Base-by-base conservation (phyloP, 305 asterid species). In the Fraxinus angustifolia region DNA sequence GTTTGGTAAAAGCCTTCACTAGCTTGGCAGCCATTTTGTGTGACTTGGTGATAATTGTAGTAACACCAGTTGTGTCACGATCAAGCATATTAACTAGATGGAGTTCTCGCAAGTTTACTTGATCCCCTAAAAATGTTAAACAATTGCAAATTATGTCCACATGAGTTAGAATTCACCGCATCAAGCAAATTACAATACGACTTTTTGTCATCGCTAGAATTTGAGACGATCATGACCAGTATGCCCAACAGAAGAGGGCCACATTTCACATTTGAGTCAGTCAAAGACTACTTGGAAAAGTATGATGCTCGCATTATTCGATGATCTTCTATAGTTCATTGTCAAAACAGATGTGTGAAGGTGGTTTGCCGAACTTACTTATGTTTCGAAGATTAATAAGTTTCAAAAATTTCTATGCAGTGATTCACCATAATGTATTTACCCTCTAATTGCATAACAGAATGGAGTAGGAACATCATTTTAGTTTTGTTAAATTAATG, bases 1-100 rank as follows among this genome's bases (percentile, higher is more conserved):
- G 98, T 26, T 92, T 86, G 0, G 97, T 90, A 79, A 93, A 93
- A 30, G 99, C 97, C 84, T 91, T 92, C 70, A 92, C 98, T 3
- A 93, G 94, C 92, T 90, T 93, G 28, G 97, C 97, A 2, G 97
- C 99, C 40, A 92, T 92, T 88, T 91, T 91, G 84, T 91, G 98
- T 1, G 94, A 91, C 90, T 91, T 92, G 75, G 98, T 95, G 80
- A 93, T 79, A 78, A 95, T 23, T 30, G 91, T 92, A 28, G 91
- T 92, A 28, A 95, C 93, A 35, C 98, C 98, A 82, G 97, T 93
- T 3, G 99, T 93, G 81, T 93, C 97, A 4, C 99, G 95, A 85
- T 95, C 99, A 21, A 95, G 98, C 87, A 98, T 84, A 38, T 93
- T 93, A 2, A 94, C 92, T 79, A 92, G 86, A 91, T 93, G 98